Conservation (phyloP, 257 asterid species). For the Solanum chmielewskii region DNA sequence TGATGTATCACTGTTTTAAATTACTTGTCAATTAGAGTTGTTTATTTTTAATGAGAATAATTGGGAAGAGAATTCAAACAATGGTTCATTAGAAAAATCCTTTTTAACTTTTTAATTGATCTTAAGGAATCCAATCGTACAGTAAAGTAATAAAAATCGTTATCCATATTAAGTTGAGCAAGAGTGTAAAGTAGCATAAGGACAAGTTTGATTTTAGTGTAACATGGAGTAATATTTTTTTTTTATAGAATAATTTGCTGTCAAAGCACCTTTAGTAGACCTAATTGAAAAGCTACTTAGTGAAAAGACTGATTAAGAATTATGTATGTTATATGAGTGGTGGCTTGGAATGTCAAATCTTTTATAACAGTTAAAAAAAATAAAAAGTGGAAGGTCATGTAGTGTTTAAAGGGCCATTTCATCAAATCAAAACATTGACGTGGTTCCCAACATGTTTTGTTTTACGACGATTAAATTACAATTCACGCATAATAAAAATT, state of each 20-base stretch:
- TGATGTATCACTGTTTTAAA: neutral
- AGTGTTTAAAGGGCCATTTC: neutral
- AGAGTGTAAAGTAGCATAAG: neutral
- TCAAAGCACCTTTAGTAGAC: neutral
- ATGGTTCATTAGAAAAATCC: neutral
- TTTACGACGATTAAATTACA: neutral
- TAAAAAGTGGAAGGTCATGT: neutral
- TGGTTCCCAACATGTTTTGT: slow-evolving; percentile 21
- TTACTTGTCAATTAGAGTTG: neutral
- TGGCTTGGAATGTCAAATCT: neutral
- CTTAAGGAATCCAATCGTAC: slow-evolving; percentile 7
- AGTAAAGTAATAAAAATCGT: neutral
- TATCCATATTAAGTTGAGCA: neutral
- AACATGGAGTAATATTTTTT: neutral
- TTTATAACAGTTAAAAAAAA: neutral
- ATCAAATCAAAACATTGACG: slow-evolving; percentile 13
- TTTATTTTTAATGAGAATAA: neutral
- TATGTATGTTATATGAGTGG: neutral
- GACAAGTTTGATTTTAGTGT: neutral
- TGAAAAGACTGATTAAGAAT: neutral
- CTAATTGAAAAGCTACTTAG: neutral
- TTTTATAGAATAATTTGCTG: neutral
- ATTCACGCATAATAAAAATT: neutral
- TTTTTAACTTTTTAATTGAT: neutral
- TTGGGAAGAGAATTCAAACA: neutral